Evolutionary conservation across 805 yeast species (phyloP), one percentile per base, ranked within the genome.

Genomic region (Nadsonia fulvescens): DNA sequence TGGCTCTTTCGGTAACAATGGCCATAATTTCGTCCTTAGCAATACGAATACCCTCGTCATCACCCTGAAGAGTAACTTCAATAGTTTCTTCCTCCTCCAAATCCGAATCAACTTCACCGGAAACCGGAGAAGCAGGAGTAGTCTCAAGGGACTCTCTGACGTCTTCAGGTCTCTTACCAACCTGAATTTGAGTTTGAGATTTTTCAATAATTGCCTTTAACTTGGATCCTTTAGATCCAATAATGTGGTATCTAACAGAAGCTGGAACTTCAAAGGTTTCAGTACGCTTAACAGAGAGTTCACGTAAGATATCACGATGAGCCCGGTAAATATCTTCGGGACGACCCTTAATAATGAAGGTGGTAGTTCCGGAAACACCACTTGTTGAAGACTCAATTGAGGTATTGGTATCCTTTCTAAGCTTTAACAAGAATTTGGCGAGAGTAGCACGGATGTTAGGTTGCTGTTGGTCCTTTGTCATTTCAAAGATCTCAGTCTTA

Each of bases 151-250:
- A n/a, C n/a, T 18, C 44, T 8, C 14, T 46, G 22, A 38, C 46
- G 23, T 42, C 39, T 32, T 22, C 20, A 10, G 15, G 25, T 5
- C n/a, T n/a, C 29, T 13, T 34, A 5, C 70, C 74, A 40, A 83
- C 70, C 40, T 77, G 77, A 37, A 83, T 67, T 37, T 61, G 75
- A 28, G 70, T 70, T 25, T 67, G 72, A 25, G 77, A 63, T 18
- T 63, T 56, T 28, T 63, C 74, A 25, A 76, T 61, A 36, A 83
- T 77, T 32, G 89, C 83, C 47, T 70, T 77, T 51, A 83, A 66
- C 33, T 61, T 73, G 39, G 62, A 65, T 46, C 96, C 96, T 46
- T 73, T 77, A 22, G 83, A 63, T 32, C 96, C 96, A 51, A 83
- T 83, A 32, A 83, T 66, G 25, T 66, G 63, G 5, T 91, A 63